Conservation (phyloP, 768 basidiomycete genomes). For the Russula compacta region DNA sequence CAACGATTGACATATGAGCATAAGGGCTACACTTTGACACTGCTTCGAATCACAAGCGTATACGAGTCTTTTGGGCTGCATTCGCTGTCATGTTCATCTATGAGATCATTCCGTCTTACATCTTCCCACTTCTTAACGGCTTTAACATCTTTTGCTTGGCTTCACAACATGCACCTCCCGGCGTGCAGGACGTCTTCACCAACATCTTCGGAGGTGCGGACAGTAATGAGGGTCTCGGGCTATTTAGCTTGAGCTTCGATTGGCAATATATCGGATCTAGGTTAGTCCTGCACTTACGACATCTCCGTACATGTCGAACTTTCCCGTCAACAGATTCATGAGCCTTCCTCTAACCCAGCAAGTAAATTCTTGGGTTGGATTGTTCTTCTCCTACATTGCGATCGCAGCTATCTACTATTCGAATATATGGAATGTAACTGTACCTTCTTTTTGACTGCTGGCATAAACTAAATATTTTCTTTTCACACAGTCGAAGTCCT, state of each 20-base stretch:
- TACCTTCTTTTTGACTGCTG: conserved; percentile 17
- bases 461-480: conserved; percentile 12
- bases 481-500: conserved; percentile 35
- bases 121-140: conserved; percentile 57
- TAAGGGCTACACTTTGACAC: conserved; percentile 43
- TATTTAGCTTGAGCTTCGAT: conserved; percentile 54
- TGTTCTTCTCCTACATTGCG: conserved; percentile 41
- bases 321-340: conserved; percentile 29
- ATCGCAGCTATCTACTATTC: conserved; percentile 52
- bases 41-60: conserved; percentile 36
- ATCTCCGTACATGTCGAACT: background rate
- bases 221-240: conserved; percentile 59
- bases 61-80: conserved; percentile 44
- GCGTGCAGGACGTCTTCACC: conserved; percentile 41
- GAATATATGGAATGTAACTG: conserved; percentile 48
- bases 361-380: conserved; percentile 52
- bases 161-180: conserved; percentile 38
- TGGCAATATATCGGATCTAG: conserved; percentile 55
- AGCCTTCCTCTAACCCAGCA: conserved; percentile 48
- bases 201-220: conserved; percentile 59
- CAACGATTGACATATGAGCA: conserved; percentile 24
- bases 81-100: conserved; percentile 45
- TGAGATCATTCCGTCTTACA: conserved; percentile 46
- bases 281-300: conserved; percentile 12
- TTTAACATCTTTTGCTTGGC: conserved; percentile 54